These are phyloP conservation scores for Colletotrichum orbiculare DNA, from an alignment of 2,329 filamentous ascomycete genomes.

Conservation along the genomic window DNA sequence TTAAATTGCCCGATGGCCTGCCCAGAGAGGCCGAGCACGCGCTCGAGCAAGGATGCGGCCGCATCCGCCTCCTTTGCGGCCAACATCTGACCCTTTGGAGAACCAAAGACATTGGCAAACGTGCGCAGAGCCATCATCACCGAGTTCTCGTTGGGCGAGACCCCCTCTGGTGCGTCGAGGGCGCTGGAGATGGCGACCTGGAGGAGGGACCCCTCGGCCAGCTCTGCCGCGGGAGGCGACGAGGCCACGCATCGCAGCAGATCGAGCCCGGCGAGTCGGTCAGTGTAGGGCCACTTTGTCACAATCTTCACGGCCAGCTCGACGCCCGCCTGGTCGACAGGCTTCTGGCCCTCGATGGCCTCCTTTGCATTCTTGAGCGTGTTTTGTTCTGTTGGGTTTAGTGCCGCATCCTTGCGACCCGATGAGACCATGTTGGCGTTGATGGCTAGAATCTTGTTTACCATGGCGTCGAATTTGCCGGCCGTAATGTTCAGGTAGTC, in stretches of 20 bases:
- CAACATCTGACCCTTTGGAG: conserved; percentile 74
- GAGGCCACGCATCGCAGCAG: conserved; percentile 85
- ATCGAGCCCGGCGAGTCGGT: conserved; percentile 86
- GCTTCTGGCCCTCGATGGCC: conserved; percentile 69
- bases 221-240: conserved; percentile 72
- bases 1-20: conserved; percentile 68
- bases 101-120: conserved; percentile 86
- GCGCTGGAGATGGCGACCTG: conserved; percentile 57
- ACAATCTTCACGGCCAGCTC: conserved; percentile 77
- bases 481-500: conserved; percentile 82
- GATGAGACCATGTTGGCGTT: conserved; percentile 78
- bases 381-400: conserved; percentile 78
- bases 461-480: conserved; percentile 77
- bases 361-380: conserved; percentile 70
- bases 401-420: conserved; percentile 77
- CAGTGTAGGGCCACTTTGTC: conserved; percentile 82
- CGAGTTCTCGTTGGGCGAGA: conserved; percentile 78
- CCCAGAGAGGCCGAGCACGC: conserved; percentile 64
- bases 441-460: conserved; percentile 80
- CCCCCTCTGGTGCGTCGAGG: conserved; percentile 57
- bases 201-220: conserved; percentile 69
- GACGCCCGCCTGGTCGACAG: conserved; percentile 63
- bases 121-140: conserved; percentile 87
- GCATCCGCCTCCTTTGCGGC: conserved; percentile 68
- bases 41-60: conserved; percentile 71